Percentiles rank a stretch among this genome's conserved stretches.
phyloP scores from a whole-genome alignment of 2,329 filamentous ascomycete genomes.

The Colletotrichum salicis region DNA sequence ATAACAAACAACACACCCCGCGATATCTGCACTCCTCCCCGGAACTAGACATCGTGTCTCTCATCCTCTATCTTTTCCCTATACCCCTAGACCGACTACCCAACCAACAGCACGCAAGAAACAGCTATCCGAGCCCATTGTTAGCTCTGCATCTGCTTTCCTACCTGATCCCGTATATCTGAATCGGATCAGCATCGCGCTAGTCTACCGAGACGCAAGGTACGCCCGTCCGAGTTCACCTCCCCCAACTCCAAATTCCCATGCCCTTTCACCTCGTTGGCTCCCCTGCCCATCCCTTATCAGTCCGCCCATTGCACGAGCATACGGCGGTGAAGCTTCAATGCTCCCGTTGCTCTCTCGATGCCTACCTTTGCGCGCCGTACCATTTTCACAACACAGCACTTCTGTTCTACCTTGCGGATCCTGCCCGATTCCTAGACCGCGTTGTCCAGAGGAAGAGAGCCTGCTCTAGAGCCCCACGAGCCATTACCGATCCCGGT shows the following conservation, averaged over 20 bases:
- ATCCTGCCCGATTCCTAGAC: slow-evolving; percentile 7
- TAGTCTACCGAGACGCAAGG: slow-evolving; percentile 34
- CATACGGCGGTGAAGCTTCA: slow-evolving; percentile 35
- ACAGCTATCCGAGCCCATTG: slow-evolving; percentile 32
- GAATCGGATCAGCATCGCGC: slow-evolving; percentile 35
- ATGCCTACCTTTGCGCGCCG: slow-evolving; percentile 23
- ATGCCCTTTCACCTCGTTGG: neutral
- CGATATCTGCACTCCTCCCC: slow-evolving; percentile 31
- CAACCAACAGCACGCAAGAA: slow-evolving; percentile 14
- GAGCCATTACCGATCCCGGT: slow-evolving; percentile 23
- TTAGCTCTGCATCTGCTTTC: slow-evolving; percentile 27
- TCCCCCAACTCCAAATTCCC: slow-evolving; percentile 3
- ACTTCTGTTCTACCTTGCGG: slow-evolving; percentile 8
- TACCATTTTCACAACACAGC: slow-evolving; percentile 2
- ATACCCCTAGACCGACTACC: slow-evolving; percentile 2
- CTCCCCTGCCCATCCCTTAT: slow-evolving; percentile 33
- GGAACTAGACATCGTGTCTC: slow-evolving; percentile 26
- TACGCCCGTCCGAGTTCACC: slow-evolving; percentile 31
- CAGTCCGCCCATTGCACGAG: slow-evolving; percentile 32
- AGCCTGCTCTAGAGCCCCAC: slow-evolving; percentile 19
- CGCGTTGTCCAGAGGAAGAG: slow-evolving; percentile 8
- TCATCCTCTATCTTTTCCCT: slow-evolving; percentile 7
- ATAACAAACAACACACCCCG: slow-evolving; percentile 19
- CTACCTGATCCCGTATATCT: slow-evolving; percentile 34
- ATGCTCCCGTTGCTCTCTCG: slow-evolving; percentile 28